phyloP scores from a whole-genome alignment of 371 early-diverging fungal species.

The Lichtheimia ramosa region DNA sequence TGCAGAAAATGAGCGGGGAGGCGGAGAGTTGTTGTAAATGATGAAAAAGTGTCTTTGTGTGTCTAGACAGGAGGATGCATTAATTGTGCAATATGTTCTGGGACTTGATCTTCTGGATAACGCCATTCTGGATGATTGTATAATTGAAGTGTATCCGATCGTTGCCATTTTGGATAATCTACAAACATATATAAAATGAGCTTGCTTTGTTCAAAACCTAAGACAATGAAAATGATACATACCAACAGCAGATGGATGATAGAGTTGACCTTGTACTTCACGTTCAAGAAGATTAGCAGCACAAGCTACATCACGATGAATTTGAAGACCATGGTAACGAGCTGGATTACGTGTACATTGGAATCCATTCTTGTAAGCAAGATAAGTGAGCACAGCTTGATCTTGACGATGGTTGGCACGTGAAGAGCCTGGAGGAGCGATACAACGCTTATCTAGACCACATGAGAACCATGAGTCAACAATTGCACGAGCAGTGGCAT shows the following conservation, averaged over 20 bases:
- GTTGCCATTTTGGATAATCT: constrained; percentile 45
- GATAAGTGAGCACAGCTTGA: constrained; percentile 61
- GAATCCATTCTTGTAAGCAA: constrained; percentile 46
- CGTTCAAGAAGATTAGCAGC: constrained; percentile 25
- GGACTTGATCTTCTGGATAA: constrained; percentile 37
- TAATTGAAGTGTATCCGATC: constrained; percentile 32
- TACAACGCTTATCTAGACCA: constrained; percentile 54
- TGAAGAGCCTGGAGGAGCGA: constrained; percentile 64
- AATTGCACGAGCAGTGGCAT: constrained; percentile 44
- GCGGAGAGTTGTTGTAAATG: too few species aligned
- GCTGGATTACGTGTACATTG: constrained; percentile 27
- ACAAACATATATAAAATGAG: not conserved
- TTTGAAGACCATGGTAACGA: constrained; percentile 33
- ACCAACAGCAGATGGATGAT: constrained; percentile 43
- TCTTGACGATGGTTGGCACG: constrained; percentile 67
- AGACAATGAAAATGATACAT: not conserved
- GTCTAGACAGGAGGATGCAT: not conserved
- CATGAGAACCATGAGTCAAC: constrained; percentile 61
- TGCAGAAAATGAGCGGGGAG: too few species aligned
- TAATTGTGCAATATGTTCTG: constrained; percentile 18
- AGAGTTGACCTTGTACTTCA: constrained; percentile 25
- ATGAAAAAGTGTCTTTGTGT: too few species aligned
- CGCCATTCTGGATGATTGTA: constrained; percentile 53
- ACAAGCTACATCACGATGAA: constrained; percentile 39
- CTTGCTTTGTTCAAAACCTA: not conserved